Evolutionary conservation across 345 rosid species (phyloP).

Genomic region (Sisymbrium altissimum): DNA sequence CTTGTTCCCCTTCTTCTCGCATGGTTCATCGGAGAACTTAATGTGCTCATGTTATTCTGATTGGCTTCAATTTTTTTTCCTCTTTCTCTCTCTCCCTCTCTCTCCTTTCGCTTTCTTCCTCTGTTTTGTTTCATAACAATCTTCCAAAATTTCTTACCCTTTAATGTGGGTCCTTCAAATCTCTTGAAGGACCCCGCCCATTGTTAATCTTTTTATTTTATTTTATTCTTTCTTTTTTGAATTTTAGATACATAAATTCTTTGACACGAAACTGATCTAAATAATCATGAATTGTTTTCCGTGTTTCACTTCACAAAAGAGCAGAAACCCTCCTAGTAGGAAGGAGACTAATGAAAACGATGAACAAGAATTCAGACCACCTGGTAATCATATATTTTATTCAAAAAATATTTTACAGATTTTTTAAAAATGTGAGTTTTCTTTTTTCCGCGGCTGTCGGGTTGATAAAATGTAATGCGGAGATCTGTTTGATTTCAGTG

Average conservation of each 20-base stretch:
- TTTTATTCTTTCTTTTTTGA: not conserved
- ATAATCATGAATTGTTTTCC: conserved; percentile 74
- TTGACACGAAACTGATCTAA: not conserved
- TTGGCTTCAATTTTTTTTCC: conserved; percentile 15
- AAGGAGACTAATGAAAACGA: conserved; percentile 15
- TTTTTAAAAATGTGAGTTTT: not conserved
- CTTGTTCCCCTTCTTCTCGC: conserved; percentile 24
- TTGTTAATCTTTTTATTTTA: not conserved
- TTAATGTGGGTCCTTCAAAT: conserved; percentile 53
- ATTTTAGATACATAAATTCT: not conserved
- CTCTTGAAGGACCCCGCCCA: conserved; percentile 48
- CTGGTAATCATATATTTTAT: conserved; percentile 15
- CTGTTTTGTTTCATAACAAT: conserved; percentile 14
- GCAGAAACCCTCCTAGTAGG: conserved; percentile 22
- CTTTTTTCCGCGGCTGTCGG: not conserved
- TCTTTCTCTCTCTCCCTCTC: not conserved
- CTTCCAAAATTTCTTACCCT: conserved; percentile 9
- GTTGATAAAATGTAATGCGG: not conserved
- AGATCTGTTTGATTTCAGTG: conserved; percentile 8
- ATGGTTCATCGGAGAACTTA: conserved; percentile 22
- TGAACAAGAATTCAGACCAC: conserved; percentile 13
- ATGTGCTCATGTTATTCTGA: conserved; percentile 20
- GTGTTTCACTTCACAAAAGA: conserved; percentile 56
- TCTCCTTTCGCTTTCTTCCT: conserved; percentile 4
- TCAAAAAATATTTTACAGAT: too few species aligned